Evolutionary conservation across 2,329 filamentous ascomycete genomes (phyloP).

Genomic region (Fusarium buxicola): DNA sequence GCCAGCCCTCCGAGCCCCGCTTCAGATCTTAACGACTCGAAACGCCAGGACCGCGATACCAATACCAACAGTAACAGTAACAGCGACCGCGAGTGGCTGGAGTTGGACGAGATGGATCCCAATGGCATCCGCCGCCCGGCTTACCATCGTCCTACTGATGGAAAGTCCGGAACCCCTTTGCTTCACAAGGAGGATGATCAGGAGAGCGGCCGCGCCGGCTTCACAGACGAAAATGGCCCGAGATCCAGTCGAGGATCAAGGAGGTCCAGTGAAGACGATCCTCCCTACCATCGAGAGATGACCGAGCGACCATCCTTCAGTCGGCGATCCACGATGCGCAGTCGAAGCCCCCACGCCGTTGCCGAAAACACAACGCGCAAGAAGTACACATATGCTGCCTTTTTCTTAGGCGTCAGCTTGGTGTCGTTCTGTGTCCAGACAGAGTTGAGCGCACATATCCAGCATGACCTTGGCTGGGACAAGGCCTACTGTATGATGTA

Average conservation of each 20-base stretch:
- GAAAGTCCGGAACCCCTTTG: constrained; percentile 58
- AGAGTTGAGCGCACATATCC: constrained; percentile 94
- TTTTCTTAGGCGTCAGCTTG: constrained; percentile 86
- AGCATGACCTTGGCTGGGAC: constrained; percentile 91
- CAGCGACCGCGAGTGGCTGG: constrained; percentile 34
- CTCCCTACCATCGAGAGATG: constrained; percentile 45
- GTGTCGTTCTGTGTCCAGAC: constrained; percentile 94
- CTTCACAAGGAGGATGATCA: constrained; percentile 52
- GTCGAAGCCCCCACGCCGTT: constrained; percentile 74
- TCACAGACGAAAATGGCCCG: constrained; percentile 30
- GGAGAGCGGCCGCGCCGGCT: constrained; percentile 43
- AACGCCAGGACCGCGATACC: constrained; percentile 49
- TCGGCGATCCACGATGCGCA: constrained; percentile 76
- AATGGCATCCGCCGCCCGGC: constrained; percentile 56
- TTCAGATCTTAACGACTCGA: constrained; percentile 46
- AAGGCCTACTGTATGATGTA: constrained; percentile 99
- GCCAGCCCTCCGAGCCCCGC: constrained; percentile 42
- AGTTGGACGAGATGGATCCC: constrained; percentile 56
- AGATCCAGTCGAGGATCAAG: constrained; percentile 31
- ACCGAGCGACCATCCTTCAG: constrained; percentile 46
- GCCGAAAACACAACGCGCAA: constrained; percentile 67
- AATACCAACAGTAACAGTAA: constrained; percentile 50
- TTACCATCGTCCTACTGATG: constrained; percentile 59
- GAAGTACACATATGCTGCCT: constrained; percentile 87
- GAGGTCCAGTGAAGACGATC: constrained; percentile 41